phyloP scores from a whole-genome alignment of 179 eudicot species.

The Sideroxylon spinosum region DNA sequence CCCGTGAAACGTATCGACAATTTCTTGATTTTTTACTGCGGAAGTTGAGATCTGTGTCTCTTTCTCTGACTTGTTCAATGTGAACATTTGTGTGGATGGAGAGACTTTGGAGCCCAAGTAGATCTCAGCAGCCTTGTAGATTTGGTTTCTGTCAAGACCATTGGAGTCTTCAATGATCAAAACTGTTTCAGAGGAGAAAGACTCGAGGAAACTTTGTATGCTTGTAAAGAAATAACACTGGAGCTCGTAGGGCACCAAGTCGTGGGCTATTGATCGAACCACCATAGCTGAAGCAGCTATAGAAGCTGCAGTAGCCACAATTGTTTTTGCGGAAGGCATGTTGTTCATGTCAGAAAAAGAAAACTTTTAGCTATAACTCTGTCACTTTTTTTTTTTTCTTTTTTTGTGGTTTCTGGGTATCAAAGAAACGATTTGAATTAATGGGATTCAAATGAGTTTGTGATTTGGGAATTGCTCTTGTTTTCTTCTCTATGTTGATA shows the following conservation, averaged over 20 bases:
- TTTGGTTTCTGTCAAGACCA: conserved; percentile 4
- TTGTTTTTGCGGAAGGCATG: conserved; percentile 24
- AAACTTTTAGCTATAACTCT: no score
- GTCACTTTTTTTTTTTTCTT: no score
- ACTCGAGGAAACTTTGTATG: conserved; percentile 14
- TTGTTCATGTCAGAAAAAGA: conserved; percentile 2
- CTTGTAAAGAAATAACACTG: conserved; percentile 11
- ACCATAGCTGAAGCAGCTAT: conserved; percentile 31
- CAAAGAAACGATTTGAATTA: no score
- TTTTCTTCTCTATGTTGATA: no score
- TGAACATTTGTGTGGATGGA: conserved; percentile 7
- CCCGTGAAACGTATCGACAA: conserved; percentile 23
- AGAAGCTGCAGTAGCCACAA: conserved; percentile 31
- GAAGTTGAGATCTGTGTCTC: conserved; percentile 18
- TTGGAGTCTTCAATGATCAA: conserved; percentile 31
- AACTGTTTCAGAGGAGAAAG: conserved; percentile 19
- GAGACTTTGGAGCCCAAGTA: conserved; percentile 17
- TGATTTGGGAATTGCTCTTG: no score
- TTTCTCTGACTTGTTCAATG: conserved; percentile 24
- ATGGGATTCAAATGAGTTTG: no score
- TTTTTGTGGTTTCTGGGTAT: no score
- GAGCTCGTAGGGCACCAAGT: conserved; percentile 30
- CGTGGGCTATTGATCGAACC: conserved; percentile 22
- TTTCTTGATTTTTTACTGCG: conserved; percentile 18
- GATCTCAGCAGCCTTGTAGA: conserved; percentile 20